A percentile compares a stretch with the other conserved stretches of the same genome.
Evolutionary conservation across 1,284 basidiomycete genomes (phyloP).

Genomic region (Leccinum solheimii): DNA sequence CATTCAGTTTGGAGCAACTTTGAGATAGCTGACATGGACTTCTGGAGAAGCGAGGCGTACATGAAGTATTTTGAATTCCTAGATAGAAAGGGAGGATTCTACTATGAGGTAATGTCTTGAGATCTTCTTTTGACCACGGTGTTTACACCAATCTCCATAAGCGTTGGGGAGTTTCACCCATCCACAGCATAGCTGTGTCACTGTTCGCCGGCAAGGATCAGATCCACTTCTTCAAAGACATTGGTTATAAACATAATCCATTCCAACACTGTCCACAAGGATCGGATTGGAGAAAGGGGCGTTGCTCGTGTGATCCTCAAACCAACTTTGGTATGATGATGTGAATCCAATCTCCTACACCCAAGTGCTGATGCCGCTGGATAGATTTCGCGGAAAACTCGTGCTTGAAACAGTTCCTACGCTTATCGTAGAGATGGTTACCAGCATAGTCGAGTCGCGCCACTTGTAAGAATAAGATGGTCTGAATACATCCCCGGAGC

Average conservation of each 20-base stretch:
- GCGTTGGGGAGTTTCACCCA: conserved; percentile 87
- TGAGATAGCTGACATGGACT: conserved; percentile 81
- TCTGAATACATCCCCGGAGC: neutral
- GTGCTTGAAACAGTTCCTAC: conserved; percentile 42
- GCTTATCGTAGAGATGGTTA: conserved; percentile 20
- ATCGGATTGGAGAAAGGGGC: conserved; percentile 45
- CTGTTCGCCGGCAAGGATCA: conserved; percentile 71
- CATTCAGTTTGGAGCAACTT: conserved; percentile 79
- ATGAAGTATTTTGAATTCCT: conserved; percentile 76
- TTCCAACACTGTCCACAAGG: conserved; percentile 65
- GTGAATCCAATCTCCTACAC: neutral
- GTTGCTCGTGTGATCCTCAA: conserved; percentile 50
- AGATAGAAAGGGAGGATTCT: conserved; percentile 80
- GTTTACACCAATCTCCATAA: conserved; percentile 25
- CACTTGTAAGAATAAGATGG: neutral
- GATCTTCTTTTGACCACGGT: neutral
- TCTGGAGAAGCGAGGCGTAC: conserved; percentile 80
- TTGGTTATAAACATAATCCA: conserved; percentile 54
- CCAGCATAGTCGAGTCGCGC: neutral
- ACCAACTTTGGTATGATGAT: conserved; percentile 48
- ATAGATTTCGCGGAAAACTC: conserved; percentile 49
- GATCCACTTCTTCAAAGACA: conserved; percentile 73
- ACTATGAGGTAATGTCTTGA: conserved; percentile 64
- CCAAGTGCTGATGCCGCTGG: conserved; percentile 10
- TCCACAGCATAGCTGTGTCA: conserved; percentile 79